Conservation (phyloP, 2,329 filamentous ascomycete genomes). For the Colletotrichum sp. region DNA sequence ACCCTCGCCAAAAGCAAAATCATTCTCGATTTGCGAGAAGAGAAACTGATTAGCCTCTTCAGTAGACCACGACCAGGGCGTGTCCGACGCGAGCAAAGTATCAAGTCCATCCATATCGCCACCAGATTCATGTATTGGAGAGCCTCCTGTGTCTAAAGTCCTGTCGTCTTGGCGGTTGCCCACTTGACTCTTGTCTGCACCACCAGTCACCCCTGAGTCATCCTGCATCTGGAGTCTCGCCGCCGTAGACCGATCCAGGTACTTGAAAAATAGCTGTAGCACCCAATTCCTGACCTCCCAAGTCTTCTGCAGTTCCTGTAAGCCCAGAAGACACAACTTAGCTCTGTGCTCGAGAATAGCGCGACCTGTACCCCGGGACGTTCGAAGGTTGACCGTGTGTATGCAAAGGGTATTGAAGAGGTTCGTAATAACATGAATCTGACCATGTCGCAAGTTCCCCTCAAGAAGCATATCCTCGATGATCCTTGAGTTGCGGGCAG, state of each 20-base stretch:
- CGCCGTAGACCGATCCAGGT: not conserved
- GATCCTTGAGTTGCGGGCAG: not conserved
- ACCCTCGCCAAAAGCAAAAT: not conserved
- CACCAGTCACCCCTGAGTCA: not conserved
- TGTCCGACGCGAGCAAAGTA: not conserved
- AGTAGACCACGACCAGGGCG: not conserved
- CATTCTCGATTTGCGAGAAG: not conserved
- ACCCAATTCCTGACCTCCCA: not conserved
- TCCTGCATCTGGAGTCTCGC: not conserved
- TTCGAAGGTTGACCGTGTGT: not conserved
- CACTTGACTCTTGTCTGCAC: not conserved
- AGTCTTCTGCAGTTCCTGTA: not conserved
- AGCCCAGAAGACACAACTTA: not conserved
- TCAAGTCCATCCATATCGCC: not conserved
- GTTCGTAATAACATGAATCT: not conserved
- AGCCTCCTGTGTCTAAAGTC: no score
- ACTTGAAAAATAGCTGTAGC: not conserved
- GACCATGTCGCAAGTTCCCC: not conserved
- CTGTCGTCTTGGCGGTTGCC: not conserved
- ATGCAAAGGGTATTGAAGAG: not conserved
- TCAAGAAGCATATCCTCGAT: not conserved
- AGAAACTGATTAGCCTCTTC: not conserved
- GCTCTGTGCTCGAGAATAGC: not conserved
- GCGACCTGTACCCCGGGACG: not conserved
- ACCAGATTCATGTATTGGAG: not conserved